phyloP scores from a whole-genome alignment of 1,284 basidiomycete species.

The Papiliotrema terrestris region DNA sequence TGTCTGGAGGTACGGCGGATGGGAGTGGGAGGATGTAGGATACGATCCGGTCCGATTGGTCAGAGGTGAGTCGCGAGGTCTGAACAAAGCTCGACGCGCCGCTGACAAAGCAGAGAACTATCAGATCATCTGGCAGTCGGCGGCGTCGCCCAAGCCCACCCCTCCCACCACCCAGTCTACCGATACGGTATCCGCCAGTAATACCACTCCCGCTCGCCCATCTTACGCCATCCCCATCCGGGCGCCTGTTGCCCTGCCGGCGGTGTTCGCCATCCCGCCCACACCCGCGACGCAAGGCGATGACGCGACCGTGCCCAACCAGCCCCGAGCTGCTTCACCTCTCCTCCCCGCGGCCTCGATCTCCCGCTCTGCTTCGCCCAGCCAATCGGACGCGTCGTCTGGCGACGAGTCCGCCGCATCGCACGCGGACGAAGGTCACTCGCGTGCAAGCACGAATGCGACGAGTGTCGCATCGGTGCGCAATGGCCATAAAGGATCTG shows the following conservation, averaged over 20 bases:
- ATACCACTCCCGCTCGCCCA: conserved; percentile 28
- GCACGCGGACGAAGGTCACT: neutral
- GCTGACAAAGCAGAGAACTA: conserved; percentile 24
- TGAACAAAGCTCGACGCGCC: neutral
- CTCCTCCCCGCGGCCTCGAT: conserved; percentile 29
- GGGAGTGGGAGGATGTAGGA: conserved; percentile 46
- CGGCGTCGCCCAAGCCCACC: conserved; percentile 13
- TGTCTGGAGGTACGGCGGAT: conserved; percentile 45
- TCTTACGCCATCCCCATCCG: conserved; percentile 45
- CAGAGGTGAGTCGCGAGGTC: conserved; percentile 27
- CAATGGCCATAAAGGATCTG: conserved; percentile 16
- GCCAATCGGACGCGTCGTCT: conserved; percentile 1
- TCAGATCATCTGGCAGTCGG: conserved; percentile 41
- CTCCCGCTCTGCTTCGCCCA: conserved; percentile 6
- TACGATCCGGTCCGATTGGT: conserved; percentile 39
- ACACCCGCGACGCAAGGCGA: conserved; percentile 23
- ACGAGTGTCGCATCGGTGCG: conserved; percentile 7
- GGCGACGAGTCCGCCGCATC: neutral
- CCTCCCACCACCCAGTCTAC: conserved; percentile 13
- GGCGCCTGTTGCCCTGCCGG: conserved; percentile 27
- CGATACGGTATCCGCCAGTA: conserved; percentile 3
- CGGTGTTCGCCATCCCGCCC: conserved; percentile 39
- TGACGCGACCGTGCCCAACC: conserved; percentile 1
- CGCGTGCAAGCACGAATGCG: conserved; percentile 1
- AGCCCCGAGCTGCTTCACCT: conserved; percentile 13